Conservation (phyloP, 805 yeast species). For the Lipomyces spencermartinsiae region DNA sequence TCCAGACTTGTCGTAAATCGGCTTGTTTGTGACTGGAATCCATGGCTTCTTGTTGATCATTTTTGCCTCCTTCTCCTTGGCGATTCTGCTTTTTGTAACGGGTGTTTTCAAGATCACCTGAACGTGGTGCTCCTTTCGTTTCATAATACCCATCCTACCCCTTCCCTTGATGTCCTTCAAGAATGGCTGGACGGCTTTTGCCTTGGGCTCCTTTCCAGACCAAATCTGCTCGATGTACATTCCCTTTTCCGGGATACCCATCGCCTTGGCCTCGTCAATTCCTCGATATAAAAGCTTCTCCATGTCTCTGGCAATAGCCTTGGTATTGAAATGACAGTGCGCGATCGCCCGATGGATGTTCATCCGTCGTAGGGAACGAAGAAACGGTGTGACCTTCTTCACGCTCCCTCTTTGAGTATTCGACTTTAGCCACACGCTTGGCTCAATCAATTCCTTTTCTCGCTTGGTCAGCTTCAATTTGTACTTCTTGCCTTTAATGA, state of each 20-base stretch:
- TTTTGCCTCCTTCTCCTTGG: constrained; percentile 62
- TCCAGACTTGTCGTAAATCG: constrained; percentile 48
- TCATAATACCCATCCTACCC: constrained; percentile 82
- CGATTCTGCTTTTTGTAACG: constrained; percentile 65
- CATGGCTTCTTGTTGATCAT: constrained; percentile 59
- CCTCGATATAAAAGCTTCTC: constrained; percentile 78
- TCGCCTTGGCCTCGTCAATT: constrained; percentile 65
- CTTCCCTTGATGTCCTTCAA: constrained; percentile 86
- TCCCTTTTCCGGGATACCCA: constrained; percentile 64
- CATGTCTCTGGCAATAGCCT: constrained; percentile 78
- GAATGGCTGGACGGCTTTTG: constrained; percentile 63
- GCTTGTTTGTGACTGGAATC: constrained; percentile 49
- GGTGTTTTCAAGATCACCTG: constrained; percentile 75
- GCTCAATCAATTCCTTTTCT: constrained; percentile 83
- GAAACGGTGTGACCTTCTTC: constrained; percentile 83
- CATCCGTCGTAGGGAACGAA: constrained; percentile 76
- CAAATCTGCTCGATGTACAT: constrained; percentile 81
- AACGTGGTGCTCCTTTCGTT: constrained; percentile 79
- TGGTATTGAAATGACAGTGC: constrained; percentile 86
- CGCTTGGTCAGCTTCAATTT: constrained; percentile 62
- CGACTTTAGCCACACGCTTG: constrained; percentile 81
- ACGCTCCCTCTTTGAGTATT: constrained; percentile 84
- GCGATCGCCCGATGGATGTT: constrained; percentile 81
- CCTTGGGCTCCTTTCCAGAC: constrained; percentile 76
- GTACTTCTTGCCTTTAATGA: constrained; percentile 54